These are phyloP conservation scores for Paradendryphiella salina DNA, from an alignment of 2,329 filamentous ascomycete genomes.

Conservation along the genomic window DNA sequence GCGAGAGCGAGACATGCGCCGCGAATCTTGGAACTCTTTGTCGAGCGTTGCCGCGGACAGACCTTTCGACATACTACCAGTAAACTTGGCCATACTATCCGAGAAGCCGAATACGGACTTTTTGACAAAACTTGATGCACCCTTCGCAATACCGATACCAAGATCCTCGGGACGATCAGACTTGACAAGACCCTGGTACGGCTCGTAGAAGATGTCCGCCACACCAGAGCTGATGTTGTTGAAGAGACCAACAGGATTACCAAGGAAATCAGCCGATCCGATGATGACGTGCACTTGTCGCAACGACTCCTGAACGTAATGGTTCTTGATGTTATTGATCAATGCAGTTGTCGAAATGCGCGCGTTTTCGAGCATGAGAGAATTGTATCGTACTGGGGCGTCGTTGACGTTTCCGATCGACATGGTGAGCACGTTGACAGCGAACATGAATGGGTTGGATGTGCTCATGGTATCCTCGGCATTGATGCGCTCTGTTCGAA, in stretches of 20 bases:
- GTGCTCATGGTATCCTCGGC: constrained; percentile 87
- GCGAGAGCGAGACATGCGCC: constrained; percentile 87
- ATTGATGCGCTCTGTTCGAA: constrained; percentile 94
- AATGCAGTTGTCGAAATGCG: constrained; percentile 84
- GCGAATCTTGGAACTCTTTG: constrained; percentile 97
- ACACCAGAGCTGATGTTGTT: constrained; percentile 98
- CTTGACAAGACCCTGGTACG: constrained; percentile 95
- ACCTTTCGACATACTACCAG: constrained; percentile 94
- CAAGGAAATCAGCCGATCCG: constrained; percentile 94
- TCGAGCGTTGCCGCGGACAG: constrained; percentile 93
- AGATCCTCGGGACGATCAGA: constrained; percentile 95
- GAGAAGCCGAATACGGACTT: constrained; percentile 98
- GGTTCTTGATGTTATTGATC: constrained; percentile 82
- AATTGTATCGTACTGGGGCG: constrained; percentile 89
- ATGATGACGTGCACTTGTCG: constrained; percentile 97
- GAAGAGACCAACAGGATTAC: constrained; percentile 96
- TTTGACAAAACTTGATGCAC: constrained; percentile 95
- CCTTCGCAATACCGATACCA: constrained; percentile 92
- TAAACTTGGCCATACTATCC: constrained; percentile 97
- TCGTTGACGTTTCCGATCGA: constrained; percentile 99
- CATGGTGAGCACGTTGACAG: constrained; percentile 98
- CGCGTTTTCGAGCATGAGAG: constrained; percentile 91
- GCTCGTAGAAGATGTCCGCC: constrained; percentile 98
- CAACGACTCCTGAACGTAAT: constrained; percentile 95
- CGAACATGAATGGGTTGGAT: constrained; percentile 97